phyloP scores from a whole-genome alignment of 495 filamentous ascomycete species.

The Glarea lozoyensis region DNA sequence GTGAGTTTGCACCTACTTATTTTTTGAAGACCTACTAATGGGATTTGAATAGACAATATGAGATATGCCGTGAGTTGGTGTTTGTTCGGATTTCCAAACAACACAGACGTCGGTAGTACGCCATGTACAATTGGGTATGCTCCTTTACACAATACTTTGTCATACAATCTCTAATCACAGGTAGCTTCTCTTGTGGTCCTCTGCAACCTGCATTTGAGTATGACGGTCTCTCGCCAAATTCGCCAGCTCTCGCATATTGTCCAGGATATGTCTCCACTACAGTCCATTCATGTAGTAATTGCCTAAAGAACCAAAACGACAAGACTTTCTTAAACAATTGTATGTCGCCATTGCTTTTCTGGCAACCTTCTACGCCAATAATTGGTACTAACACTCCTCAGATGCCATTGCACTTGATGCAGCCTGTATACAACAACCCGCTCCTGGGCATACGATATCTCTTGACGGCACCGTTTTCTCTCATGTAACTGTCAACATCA shows the following conservation, averaged over 20 bases:
- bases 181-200: constrained; percentile 15
- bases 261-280: neutral
- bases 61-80: constrained; percentile 33
- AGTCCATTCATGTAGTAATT: constrained; percentile 13
- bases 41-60: constrained; percentile 26
- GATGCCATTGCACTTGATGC: constrained; percentile 37
- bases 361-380: neutral
- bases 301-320: constrained; percentile 2
- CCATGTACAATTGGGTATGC: constrained; percentile 17
- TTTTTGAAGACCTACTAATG: neutral
- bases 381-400: constrained; percentile 14
- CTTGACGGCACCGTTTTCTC: constrained; percentile 41
- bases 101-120: constrained; percentile 9
- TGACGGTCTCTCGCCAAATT: constrained; percentile 9
- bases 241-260: constrained; percentile 16
- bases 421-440: constrained; percentile 39
- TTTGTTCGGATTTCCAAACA: constrained; percentile 25
- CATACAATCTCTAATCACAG: neutral
- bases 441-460: constrained; percentile 29
- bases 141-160: neutral
- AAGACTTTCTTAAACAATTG: constrained; percentile 18
- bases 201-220: constrained; percentile 14
- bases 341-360: constrained; percentile 6
- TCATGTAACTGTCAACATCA: constrained; percentile 28
- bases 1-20: constrained; percentile 28